These are phyloP conservation scores for Solanum pinnatisectum DNA, from an alignment of 257 asterid species.

Conservation along the genomic window DNA sequence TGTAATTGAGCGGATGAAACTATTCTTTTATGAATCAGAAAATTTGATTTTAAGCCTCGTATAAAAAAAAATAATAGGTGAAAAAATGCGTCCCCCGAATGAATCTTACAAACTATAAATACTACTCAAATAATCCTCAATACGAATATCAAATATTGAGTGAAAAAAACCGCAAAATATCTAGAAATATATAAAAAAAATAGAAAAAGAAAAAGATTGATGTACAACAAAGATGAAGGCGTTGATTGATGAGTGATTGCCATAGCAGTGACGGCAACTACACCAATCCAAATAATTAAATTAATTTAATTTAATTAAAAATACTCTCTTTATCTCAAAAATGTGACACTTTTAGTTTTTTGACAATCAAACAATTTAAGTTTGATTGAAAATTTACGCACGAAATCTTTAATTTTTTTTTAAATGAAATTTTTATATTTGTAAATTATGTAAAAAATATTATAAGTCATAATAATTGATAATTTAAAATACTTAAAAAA, in stretches of 20 bases:
- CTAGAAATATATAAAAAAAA: no score
- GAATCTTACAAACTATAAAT: not conserved
- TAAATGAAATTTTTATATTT: no score
- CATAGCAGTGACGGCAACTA: constrained; percentile 20
- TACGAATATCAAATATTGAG: no score
- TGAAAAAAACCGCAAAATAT: not conserved
- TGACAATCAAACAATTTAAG: rapidly evolving
- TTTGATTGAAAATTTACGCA: no score
- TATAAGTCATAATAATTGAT: no score
- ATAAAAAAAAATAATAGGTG: not conserved
- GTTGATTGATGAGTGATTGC: constrained; percentile 7
- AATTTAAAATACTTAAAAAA: no score
- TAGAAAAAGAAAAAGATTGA: not conserved
- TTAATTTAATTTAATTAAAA: not conserved
- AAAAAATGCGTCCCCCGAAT: rapidly evolving
- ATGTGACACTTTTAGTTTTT: rapidly evolving
- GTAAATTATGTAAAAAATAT: rapidly evolving
- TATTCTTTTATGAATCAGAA: not conserved
- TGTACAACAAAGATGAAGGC: not conserved
- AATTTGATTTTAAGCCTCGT: not conserved
- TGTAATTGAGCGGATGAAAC: not conserved
- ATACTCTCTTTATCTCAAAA: no score
- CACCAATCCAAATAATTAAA: not conserved
- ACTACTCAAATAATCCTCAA: rapidly evolving
- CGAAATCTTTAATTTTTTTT: no score